Base-by-base conservation (phyloP, 352 stramenopile species). In the Elongisporangium prolatum region DNA sequence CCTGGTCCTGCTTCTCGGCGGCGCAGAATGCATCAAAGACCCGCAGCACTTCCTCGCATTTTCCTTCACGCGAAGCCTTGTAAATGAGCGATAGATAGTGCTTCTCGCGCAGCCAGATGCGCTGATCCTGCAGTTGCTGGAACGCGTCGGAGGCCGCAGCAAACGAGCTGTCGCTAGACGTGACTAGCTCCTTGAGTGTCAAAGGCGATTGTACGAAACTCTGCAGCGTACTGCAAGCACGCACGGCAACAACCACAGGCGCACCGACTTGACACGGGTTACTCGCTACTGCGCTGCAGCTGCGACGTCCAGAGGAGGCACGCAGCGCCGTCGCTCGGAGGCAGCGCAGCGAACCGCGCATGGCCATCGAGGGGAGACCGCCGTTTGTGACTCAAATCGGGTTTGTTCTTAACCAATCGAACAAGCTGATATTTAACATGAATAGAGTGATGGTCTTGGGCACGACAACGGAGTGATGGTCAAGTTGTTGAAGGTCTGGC, bases 11-110 rank as follows among this genome's bases (percentile, higher is more conserved):
- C 16, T 56, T 60, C 48, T 86, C 74, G 14, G 79, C 68, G 16
- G 61, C 58, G 14, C 61, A 34, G 34, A 87, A 87, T 17, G 61
- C 66, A 18, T 68, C 52, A 38, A 87, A 90, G 20, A 70, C 60
- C 18, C 28, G 21, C 57, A 60, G 64, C n/a, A 86, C 69, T 8
- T 63, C 53, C 25, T 62, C 60, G 34, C 67, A 74, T 8, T 51
- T 57, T 7, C 66, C 57, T 57, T 79, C 77, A 14, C 72, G 58
- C 24, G 61, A 77, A 9, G 80, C 77, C 50, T 90, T 90, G 65
- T 86, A 82, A 47, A 88, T 53, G n/a, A 90, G 64, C 56, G 74
- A 74, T 18, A 84, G 59, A 62, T 82, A 88, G 38, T 75, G 50
- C 59, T 61, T 59, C 57, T 84, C 72, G 0, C 56, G 25, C n/a